A percentile compares a stretch with the other conserved stretches of the same genome.
These are phyloP conservation scores for Pachysandra terminalis DNA, from an alignment of 164 flowering plant genomes.

Conservation along the genomic window DNA sequence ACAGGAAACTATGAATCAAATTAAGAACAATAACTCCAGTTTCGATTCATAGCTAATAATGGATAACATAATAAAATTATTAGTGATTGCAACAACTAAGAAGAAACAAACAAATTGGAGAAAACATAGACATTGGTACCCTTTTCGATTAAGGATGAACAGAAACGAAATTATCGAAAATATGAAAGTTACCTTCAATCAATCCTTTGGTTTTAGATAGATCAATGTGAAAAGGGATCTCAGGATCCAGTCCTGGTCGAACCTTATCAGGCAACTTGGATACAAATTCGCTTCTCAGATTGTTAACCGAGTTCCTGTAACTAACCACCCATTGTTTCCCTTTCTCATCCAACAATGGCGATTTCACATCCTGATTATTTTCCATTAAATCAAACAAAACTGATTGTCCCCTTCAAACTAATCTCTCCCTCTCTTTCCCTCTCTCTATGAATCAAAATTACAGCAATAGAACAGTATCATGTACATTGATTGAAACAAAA, in stretches of 20 bases:
- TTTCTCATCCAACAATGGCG: conserved; percentile 6
- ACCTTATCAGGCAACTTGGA: conserved; percentile 34
- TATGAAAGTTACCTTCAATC: conserved; percentile 18
- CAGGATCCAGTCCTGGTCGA: conserved; percentile 27
- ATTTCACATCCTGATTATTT: not conserved
- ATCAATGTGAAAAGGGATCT: conserved; percentile 23
- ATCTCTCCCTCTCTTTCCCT: too few species aligned
- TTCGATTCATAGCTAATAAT: too few species aligned
- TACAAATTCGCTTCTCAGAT: conserved; percentile 20
- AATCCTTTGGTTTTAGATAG: conserved; percentile 26
- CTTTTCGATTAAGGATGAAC: not conserved
- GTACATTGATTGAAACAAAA: too few species aligned
- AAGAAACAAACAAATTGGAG: too few species aligned
- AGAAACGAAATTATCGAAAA: not conserved
- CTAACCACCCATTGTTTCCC: not conserved
- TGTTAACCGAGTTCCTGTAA: not conserved
- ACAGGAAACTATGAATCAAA: too few species aligned
- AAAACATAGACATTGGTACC: too few species aligned
- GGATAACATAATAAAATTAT: too few species aligned
- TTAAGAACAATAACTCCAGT: too few species aligned
- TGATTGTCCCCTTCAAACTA: too few species aligned
- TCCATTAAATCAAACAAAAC: not conserved
- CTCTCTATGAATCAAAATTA: too few species aligned
- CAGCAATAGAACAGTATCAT: too few species aligned
- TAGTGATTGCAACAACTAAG: too few species aligned